Conservation (phyloP, 2,329 filamentous ascomycete genomes). For the Colletotrichum zoysiae region DNA sequence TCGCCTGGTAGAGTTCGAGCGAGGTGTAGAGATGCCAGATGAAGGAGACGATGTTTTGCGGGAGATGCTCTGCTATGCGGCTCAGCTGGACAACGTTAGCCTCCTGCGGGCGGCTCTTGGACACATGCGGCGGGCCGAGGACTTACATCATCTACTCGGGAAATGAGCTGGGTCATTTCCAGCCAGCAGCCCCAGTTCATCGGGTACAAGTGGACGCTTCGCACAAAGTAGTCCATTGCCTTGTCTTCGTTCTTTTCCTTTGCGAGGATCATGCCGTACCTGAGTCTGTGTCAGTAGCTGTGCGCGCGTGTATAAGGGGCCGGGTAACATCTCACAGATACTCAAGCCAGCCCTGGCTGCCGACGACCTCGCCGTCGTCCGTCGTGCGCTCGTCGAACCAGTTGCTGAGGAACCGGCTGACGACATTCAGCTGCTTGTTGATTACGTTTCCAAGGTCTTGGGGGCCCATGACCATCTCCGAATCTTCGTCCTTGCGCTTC, state of each 20-base stretch:
- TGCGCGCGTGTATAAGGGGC: neutral
- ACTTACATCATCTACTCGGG: slow-evolving; percentile 83
- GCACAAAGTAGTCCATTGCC: slow-evolving; percentile 88
- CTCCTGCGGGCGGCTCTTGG: neutral
- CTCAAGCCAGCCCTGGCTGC: slow-evolving; percentile 92
- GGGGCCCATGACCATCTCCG: slow-evolving; percentile 96
- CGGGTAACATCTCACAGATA: slow-evolving; percentile 68
- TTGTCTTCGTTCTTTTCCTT: slow-evolving; percentile 91
- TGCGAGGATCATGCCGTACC: slow-evolving; percentile 88
- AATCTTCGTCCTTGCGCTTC: slow-evolving; percentile 95
- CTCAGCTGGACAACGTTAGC: slow-evolving; percentile 70
- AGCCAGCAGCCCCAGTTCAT: slow-evolving; percentile 99
- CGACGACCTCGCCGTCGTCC: slow-evolving; percentile 69
- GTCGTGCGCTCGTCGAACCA: slow-evolving; percentile 80
- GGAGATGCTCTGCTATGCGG: slow-evolving; percentile 77
- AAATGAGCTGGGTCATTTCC: slow-evolving; percentile 86
- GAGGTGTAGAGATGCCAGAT: slow-evolving; percentile 94
- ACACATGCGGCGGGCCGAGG: neutral
- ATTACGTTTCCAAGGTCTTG: slow-evolving; percentile 86
- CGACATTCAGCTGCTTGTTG: slow-evolving; percentile 85
- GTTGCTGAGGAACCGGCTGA: slow-evolving; percentile 81
- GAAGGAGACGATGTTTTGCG: slow-evolving; percentile 91
- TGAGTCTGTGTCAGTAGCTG: slow-evolving; percentile 47
- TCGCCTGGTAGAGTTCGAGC: slow-evolving; percentile 91
- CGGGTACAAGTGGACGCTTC: slow-evolving; percentile 88